Conservation (phyloP, 2,329 filamentous ascomycete species). For the Huntiella moniliformis region DNA sequence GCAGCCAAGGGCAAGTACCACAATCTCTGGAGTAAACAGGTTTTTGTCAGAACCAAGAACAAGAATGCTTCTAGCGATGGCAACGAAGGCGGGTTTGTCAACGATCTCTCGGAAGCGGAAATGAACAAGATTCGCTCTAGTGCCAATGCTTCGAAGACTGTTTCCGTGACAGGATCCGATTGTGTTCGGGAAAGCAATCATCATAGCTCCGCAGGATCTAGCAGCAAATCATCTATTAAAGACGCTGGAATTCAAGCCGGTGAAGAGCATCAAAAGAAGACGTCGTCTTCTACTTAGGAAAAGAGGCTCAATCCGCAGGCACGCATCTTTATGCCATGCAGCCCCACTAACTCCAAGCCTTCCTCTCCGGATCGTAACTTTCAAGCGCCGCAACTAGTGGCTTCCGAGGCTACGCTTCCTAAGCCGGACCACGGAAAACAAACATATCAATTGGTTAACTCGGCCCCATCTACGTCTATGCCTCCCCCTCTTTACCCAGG, state of each 20-base stretch:
- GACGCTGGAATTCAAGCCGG: too few species aligned
- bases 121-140: slow-evolving; percentile 20
- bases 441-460: too few species aligned
- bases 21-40: slow-evolving; percentile 46
- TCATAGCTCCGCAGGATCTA: neutral
- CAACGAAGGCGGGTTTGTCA: slow-evolving; percentile 18
- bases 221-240: neutral
- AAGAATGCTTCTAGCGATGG: slow-evolving; percentile 15
- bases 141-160: neutral
- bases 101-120: slow-evolving; percentile 21
- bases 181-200: neutral
- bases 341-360: neutral
- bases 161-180: neutral
- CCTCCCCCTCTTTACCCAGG: too few species aligned
- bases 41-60: slow-evolving; percentile 30
- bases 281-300: slow-evolving; percentile 20
- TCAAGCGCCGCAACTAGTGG: neutral
- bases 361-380: neutral
- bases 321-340: slow-evolving; percentile 33
- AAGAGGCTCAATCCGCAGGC: slow-evolving; percentile 37
- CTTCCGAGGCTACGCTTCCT: too few species aligned
- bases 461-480: too few species aligned
- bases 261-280: neutral
- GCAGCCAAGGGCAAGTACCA: slow-evolving; percentile 40
- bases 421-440: too few species aligned